Percentiles rank a stretch among this genome's conserved stretches.
Conservation (phyloP, 2,329 filamentous ascomycete genomes). For the Epichloe sibirici region DNA sequence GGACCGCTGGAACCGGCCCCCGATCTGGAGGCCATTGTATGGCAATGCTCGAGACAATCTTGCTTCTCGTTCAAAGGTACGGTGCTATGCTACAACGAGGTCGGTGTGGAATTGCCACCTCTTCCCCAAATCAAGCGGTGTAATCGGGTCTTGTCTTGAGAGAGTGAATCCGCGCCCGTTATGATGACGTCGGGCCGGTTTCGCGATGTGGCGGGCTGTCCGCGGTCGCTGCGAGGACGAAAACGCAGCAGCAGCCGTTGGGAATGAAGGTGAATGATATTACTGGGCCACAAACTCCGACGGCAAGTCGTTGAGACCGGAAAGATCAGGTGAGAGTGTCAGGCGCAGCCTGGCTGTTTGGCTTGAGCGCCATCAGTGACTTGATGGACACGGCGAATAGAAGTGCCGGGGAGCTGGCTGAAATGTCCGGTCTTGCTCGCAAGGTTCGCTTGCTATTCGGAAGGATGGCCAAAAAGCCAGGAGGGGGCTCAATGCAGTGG, state of each 20-base stretch:
- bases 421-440: not conserved
- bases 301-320: not conserved
- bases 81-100: not conserved
- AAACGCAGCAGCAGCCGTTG: not conserved
- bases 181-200: not conserved
- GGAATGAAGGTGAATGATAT: not conserved
- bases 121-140: not conserved
- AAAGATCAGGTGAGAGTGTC: not conserved
- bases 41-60: not conserved
- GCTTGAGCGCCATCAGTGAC: not conserved
- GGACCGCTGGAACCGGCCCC: conserved; percentile 19
- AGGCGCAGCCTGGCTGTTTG: not conserved
- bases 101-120: not conserved
- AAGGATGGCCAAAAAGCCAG: not conserved
- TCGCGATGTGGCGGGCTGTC: not conserved
- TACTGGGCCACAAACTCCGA: not conserved
- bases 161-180: not conserved
- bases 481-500: not conserved
- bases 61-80: not conserved
- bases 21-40: conserved; percentile 21
- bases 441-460: not conserved
- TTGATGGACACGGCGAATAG: too few species aligned
- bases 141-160: not conserved
- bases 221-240: not conserved
- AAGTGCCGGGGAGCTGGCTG: not conserved